Percentiles rank a stretch among this genome's conserved stretches.
These are phyloP conservation scores for Moricandia moricandioides DNA, from an alignment of 345 rosid species.

Conservation along the genomic window DNA sequence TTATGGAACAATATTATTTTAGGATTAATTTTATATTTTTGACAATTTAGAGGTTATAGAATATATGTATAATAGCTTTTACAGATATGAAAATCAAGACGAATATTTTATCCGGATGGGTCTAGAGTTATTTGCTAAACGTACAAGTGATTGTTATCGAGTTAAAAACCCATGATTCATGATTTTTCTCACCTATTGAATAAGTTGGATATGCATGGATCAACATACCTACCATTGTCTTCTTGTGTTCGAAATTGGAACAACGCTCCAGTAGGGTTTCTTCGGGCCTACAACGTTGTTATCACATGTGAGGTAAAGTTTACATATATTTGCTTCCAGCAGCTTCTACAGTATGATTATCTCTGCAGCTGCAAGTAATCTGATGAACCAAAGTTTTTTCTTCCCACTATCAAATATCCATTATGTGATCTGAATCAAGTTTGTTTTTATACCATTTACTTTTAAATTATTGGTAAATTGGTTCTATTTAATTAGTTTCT, in stretches of 20 bases:
- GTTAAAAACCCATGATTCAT: not conserved
- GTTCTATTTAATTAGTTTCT: too few species aligned
- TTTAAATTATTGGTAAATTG: too few species aligned
- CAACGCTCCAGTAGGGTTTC: not conserved
- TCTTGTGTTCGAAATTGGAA: not conserved
- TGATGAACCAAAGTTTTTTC: not conserved
- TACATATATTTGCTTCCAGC: not conserved
- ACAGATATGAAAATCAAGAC: too few species aligned
- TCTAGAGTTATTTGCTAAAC: not conserved
- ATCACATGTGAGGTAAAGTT: not conserved
- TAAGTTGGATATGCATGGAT: not conserved
- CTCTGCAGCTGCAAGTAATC: not conserved
- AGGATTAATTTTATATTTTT: too few species aligned
- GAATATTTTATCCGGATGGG: too few species aligned
- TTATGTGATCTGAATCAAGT: too few species aligned
- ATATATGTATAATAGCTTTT: too few species aligned
- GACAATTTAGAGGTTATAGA: too few species aligned
- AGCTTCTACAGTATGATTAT: not conserved
- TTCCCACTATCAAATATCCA: too few species aligned
- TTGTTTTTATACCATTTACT: too few species aligned
- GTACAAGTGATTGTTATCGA: not conserved
- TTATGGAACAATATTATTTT: too few species aligned
- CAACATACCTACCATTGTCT: not conserved
- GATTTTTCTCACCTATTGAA: not conserved
- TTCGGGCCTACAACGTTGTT: not conserved